Evolutionary conservation across 2,329 filamentous ascomycete genomes (phyloP).

Genomic region (Paecilomyces fulvus): DNA sequence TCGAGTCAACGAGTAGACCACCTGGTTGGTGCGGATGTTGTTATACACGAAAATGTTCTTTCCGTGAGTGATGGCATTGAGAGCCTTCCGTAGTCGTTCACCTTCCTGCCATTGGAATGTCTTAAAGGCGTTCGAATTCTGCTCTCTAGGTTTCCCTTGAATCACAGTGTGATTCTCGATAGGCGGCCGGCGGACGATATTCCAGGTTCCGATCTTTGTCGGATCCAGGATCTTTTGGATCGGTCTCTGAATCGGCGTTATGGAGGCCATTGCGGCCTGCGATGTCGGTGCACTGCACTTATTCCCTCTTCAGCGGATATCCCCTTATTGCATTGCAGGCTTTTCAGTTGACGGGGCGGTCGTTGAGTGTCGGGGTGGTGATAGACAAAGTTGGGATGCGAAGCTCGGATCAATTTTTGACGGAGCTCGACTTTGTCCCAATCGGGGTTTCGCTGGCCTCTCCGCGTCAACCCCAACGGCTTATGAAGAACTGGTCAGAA

Average conservation of each 20-base stretch:
- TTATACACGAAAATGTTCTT: slow-evolving; percentile 56
- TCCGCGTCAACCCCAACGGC: slow-evolving; percentile 1
- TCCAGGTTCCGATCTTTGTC: slow-evolving; percentile 31
- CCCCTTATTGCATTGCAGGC: slow-evolving; percentile 12
- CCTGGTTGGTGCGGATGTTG: slow-evolving; percentile 54
- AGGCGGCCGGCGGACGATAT: slow-evolving; percentile 26
- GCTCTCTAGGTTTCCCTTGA: slow-evolving; percentile 33
- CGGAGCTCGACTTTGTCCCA: slow-evolving; percentile 11
- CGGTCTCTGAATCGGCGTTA: slow-evolving; percentile 12
- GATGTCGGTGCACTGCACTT: slow-evolving; percentile 2
- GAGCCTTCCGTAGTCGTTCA: slow-evolving; percentile 35
- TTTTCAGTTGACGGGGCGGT: slow-evolving; percentile 3
- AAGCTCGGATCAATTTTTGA: slow-evolving; percentile 25
- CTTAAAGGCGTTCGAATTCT: slow-evolving; percentile 36
- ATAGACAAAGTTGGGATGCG: slow-evolving; percentile 5
- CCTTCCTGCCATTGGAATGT: slow-evolving; percentile 28
- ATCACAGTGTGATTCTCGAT: slow-evolving; percentile 27
- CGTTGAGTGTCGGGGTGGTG: slow-evolving; percentile 10
- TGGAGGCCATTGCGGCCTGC: slow-evolving; percentile 29
- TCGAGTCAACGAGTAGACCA: slow-evolving; percentile 54
- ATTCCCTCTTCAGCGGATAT: slow-evolving; percentile 4
- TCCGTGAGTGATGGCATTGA: slow-evolving; percentile 43
- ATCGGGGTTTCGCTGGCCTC: background rate
- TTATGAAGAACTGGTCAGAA: slow-evolving; percentile 2
- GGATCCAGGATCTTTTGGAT: slow-evolving; percentile 31